Conservation (phyloP, 2,329 filamentous ascomycete genomes). For the Cadophora sp. region DNA sequence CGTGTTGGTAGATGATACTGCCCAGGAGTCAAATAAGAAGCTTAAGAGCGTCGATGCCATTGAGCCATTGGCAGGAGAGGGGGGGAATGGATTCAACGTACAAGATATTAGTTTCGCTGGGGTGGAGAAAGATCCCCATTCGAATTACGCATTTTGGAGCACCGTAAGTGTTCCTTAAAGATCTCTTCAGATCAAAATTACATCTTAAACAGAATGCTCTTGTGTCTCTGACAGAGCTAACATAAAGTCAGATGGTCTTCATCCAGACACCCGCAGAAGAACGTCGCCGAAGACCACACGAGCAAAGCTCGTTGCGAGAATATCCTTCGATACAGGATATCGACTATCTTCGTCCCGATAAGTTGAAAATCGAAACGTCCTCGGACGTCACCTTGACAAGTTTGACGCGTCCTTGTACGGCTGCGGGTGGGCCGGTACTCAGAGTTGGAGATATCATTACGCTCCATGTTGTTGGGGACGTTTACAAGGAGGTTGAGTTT, state of each 20-base stretch:
- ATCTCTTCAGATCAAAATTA: too few relatives aligned
- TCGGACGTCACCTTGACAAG: neutral
- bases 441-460: neutral
- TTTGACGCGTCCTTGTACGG: neutral
- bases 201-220: too few relatives aligned
- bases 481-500: constrained; percentile 9
- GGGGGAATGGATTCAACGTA: too few relatives aligned
- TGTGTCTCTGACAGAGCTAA: too few relatives aligned
- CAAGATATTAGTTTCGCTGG: too few relatives aligned
- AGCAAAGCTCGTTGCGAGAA: neutral
- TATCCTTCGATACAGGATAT: constrained; percentile 9
- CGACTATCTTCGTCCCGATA: neutral
- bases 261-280: neutral
- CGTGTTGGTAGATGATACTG: too few relatives aligned
- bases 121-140: neutral
- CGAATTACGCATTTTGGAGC: neutral
- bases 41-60: neutral
- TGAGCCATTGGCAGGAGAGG: neutral
- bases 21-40: too few relatives aligned
- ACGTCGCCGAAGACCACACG: neutral
- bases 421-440: neutral
- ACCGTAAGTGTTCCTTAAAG: neutral
- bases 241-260: neutral
- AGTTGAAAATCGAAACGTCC: neutral
- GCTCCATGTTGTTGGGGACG: neutral